phyloP scores from a whole-genome alignment of 345 rosid species.

The Gynandropsis gynandra region DNA sequence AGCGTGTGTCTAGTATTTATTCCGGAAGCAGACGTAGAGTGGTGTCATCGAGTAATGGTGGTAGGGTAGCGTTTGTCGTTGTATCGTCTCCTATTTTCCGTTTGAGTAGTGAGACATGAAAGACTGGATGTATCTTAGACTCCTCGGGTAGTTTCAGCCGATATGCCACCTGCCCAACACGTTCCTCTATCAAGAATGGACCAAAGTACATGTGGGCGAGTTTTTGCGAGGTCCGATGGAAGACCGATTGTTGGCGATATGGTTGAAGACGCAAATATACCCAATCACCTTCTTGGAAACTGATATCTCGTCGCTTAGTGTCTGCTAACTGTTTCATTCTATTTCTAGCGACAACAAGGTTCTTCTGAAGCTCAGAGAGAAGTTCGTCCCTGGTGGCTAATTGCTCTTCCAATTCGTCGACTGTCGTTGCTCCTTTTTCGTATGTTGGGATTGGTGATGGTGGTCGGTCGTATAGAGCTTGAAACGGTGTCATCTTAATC shows the following conservation, averaged over 20 bases:
- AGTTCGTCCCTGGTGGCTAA: neutral
- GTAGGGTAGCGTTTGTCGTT: neutral
- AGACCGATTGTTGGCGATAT: neutral
- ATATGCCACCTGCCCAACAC: neutral
- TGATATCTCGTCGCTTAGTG: neutral
- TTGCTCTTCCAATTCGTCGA: neutral
- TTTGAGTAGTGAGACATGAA: neutral
- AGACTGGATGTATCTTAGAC: neutral
- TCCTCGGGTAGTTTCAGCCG: neutral
- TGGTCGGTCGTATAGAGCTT: too few relatives aligned
- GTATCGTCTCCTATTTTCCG: neutral
- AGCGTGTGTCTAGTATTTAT: neutral
- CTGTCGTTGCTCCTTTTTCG: neutral
- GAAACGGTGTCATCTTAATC: too few relatives aligned
- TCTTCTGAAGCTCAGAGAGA: neutral
- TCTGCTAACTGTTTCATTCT: neutral
- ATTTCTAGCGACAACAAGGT: neutral
- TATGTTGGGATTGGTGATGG: neutral
- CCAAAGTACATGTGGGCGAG: neutral
- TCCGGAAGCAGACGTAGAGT: neutral
- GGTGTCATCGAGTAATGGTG: neutral
- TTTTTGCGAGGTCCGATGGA: slow-evolving; percentile 7
- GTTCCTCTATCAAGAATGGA: neutral
- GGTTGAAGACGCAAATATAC: neutral
- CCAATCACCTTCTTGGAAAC: neutral